phyloP scores from a whole-genome alignment of 1,139 yeast species.

The Geotrichum fermentans region DNA sequence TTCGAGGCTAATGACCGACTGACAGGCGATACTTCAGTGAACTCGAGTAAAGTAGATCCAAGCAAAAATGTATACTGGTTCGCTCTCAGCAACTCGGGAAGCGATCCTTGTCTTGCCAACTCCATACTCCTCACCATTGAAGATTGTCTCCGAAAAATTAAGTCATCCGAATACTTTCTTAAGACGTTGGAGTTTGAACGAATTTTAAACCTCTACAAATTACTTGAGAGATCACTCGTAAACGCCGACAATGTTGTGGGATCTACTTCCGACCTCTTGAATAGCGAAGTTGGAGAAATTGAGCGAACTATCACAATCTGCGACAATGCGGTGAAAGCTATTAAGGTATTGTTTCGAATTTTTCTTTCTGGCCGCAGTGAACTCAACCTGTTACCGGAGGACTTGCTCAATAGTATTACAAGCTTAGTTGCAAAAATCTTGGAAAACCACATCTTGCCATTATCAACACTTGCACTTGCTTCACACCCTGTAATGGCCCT shows the following conservation, averaged over 20 bases:
- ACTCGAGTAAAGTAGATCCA: constrained; percentile 6
- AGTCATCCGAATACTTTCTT: constrained; percentile 17
- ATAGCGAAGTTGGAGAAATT: constrained; percentile 13
- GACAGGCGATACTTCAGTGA: constrained; percentile 16
- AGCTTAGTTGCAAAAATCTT: constrained; percentile 40
- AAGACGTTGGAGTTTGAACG: constrained; percentile 23
- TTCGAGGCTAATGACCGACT: constrained; percentile 27
- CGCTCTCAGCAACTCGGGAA: constrained; percentile 12
- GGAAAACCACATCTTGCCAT: constrained; percentile 39
- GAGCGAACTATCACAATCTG: constrained; percentile 13
- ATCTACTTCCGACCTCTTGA: constrained; percentile 16
- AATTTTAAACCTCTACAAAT: constrained; percentile 22
- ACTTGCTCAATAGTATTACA: constrained; percentile 41
- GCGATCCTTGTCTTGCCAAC: constrained; percentile 23
- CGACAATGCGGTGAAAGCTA: constrained; percentile 39
- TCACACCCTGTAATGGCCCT: constrained; percentile 14
- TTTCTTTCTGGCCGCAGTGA: constrained; percentile 43
- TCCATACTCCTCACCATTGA: constrained; percentile 22
- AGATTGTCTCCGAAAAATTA: constrained; percentile 22
- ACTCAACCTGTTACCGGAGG: constrained; percentile 45
- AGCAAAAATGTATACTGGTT: constrained; percentile 21
- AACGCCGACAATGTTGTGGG: constrained; percentile 18
- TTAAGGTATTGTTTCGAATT: constrained; percentile 43
- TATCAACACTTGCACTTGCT: constrained; percentile 14
- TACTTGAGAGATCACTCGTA: constrained; percentile 22